Evolutionary conservation across 2,329 filamentous ascomycete species (phyloP).

Genomic region (Paradendryphiella salina): DNA sequence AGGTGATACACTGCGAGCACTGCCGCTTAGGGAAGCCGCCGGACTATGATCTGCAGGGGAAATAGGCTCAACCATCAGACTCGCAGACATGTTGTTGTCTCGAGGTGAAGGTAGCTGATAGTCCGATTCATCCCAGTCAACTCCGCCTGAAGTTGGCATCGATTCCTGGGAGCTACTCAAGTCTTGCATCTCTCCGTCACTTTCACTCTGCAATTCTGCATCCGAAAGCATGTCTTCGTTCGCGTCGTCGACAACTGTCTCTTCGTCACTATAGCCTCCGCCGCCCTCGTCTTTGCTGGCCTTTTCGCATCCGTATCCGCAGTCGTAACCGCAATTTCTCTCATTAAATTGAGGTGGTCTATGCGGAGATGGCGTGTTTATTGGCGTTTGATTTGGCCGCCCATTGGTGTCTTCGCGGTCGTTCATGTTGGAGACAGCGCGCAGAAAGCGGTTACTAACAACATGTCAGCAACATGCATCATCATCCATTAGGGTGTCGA

Average conservation of each 20-base stretch:
- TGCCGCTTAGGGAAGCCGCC: conserved; percentile 4
- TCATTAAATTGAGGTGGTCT: conserved; percentile 30
- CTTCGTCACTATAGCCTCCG: conserved; percentile 12
- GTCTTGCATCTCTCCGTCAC: background rate
- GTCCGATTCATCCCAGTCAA: background rate
- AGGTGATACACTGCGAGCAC: conserved; percentile 25
- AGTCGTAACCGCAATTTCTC: conserved; percentile 30
- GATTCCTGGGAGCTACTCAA: background rate
- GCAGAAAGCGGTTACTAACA: background rate
- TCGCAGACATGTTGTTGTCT: conserved; percentile 6
- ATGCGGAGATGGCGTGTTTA: background rate
- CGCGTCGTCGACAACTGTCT: conserved; percentile 3
- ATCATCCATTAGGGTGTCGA: background rate
- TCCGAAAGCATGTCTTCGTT: background rate
- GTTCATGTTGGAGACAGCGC: conserved; percentile 1
- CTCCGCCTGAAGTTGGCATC: background rate
- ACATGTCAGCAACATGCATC: background rate
- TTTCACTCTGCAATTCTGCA: background rate
- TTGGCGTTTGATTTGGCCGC: background rate
- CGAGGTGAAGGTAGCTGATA: background rate
- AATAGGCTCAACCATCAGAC: conserved; percentile 1
- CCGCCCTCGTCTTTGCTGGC: conserved; percentile 16
- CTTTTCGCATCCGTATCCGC: conserved; percentile 27
- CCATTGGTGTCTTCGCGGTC: background rate
- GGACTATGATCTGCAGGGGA: conserved; percentile 4